These are phyloP conservation scores for Triticum urartu DNA, from an alignment of 176 grass and related monocot genomes.

Conservation along the genomic window DNA sequence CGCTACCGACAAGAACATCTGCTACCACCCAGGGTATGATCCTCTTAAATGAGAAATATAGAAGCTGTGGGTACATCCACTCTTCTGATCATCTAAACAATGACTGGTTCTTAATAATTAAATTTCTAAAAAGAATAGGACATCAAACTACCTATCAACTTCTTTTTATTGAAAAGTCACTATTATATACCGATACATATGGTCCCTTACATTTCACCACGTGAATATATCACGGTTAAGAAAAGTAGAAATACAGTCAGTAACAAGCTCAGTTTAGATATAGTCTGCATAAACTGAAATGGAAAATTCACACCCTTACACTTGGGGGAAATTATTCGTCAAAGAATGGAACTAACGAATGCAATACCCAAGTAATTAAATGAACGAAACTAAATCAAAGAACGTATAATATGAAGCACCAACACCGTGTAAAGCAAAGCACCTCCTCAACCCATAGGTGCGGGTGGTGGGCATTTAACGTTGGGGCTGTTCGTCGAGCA, in stretches of 20 bases:
- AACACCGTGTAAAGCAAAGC: not conserved
- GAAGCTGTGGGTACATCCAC: not conserved
- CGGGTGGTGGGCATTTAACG: constrained; percentile 6
- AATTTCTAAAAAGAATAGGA: not conserved
- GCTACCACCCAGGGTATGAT: not conserved
- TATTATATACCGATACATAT: not conserved
- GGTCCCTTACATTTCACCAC: not conserved
- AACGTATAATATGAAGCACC: not conserved
- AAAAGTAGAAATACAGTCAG: not conserved
- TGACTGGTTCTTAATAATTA: not conserved
- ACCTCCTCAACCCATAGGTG: not conserved
- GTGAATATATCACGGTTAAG: not conserved
- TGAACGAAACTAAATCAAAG: not conserved
- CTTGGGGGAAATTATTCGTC: not conserved
- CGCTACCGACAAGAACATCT: not conserved
- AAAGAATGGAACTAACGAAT: not conserved
- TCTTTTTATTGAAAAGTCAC: not conserved
- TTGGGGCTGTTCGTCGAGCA: constrained; percentile 42
- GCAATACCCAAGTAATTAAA: not conserved
- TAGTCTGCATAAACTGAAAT: not conserved
- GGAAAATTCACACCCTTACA: not conserved
- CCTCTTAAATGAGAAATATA: not conserved
- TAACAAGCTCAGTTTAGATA: not conserved
- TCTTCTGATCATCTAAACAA: not conserved
- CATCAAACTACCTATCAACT: not conserved